phyloP scores from a whole-genome alignment of 306 rosid species.

The Lupinus albus region DNA sequence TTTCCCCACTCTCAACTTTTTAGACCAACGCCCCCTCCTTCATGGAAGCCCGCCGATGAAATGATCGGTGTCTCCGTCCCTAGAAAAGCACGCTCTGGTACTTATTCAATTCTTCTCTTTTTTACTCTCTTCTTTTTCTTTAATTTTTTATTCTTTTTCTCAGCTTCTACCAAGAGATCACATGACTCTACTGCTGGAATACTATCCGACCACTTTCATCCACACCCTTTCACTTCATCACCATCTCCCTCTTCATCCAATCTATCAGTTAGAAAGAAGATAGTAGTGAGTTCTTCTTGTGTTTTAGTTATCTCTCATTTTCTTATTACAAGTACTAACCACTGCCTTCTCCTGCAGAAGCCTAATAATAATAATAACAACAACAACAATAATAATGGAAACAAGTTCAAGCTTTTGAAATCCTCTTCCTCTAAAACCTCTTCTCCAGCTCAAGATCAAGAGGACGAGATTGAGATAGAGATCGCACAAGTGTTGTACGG shows the following conservation, averaged over 20 bases:
- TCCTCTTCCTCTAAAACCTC: conserved; percentile 57
- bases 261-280: conserved; percentile 73
- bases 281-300: conserved; percentile 94
- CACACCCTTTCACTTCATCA: conserved; percentile 69
- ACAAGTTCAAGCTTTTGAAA: conserved; percentile 72
- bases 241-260: conserved; percentile 75
- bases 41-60: conserved; percentile 91
- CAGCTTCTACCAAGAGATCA: conserved; percentile 92
- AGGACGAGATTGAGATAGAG: conserved; percentile 94
- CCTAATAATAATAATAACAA: too few species aligned
- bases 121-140: too few species aligned
- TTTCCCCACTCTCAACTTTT: conserved; percentile 74
- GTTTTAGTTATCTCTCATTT: too few species aligned
- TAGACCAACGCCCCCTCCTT: conserved; percentile 60
- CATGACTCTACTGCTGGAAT: conserved; percentile 70
- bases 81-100: conserved; percentile 97
- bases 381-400: too few species aligned
- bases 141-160: neutral
- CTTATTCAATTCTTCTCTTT: neutral
- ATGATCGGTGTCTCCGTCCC: conserved; percentile 96
- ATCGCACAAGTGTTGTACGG: conserved; percentile 92
- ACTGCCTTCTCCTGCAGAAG: too few species aligned
- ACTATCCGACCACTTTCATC: conserved; percentile 61
- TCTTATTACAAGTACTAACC: too few species aligned
- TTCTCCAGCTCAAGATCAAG: conserved; percentile 49